Base-by-base conservation (phyloP, 768 basidiomycete species). In the Agaricus blazei region DNA sequence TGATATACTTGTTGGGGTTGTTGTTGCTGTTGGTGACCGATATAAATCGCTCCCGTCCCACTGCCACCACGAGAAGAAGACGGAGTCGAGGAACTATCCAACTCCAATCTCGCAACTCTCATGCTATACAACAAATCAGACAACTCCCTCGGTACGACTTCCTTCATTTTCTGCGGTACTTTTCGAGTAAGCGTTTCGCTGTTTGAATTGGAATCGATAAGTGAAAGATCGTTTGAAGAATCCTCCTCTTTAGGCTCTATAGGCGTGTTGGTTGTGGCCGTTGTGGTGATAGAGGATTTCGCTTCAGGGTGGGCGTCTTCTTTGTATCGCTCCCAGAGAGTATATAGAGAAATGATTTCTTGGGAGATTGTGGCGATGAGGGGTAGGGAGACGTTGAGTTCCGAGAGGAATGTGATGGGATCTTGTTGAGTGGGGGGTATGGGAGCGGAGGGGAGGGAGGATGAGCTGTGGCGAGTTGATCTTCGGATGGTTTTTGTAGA, bases 331-430 rank as follows among this genome's bases (percentile, higher is more conserved):
- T 90, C 88, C 93, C 95, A 98, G 0, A 94, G 78, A 4, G 88
- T 82, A 69, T 98, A 98, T 34, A 97, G 70, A 3, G 88, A 83
- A 52, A 98, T 78, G 60, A 98, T 91, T 71, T 98, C 91, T 65
- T 98, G 95, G 0, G 88, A 82, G 63, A 97, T 87, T 40, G 88
- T 85, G 27, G 91, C 83, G 40, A 99, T 72, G 55, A 89, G 79
- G 1, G 88, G 78, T 60, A 95, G 78, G 48, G 87, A 93, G 55
- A 98, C 84, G 70, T 94, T 90, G 15, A 99, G 78, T 3, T 83
- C 83, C 0, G 94, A 84, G 56, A 99, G 81, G 68, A 97, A 98
- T 4, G 81, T 74, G 56, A 95, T 75, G 3, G 88, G 78, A 65
- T 95, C 89, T 62, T 83, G 82, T 60, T 80, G 47, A 4, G 40